A percentile compares a stretch with the other conserved stretches of the same genome.
Conservation (phyloP, 2,329 filamentous ascomycete genomes). For the Pseudonectria foliicola region DNA sequence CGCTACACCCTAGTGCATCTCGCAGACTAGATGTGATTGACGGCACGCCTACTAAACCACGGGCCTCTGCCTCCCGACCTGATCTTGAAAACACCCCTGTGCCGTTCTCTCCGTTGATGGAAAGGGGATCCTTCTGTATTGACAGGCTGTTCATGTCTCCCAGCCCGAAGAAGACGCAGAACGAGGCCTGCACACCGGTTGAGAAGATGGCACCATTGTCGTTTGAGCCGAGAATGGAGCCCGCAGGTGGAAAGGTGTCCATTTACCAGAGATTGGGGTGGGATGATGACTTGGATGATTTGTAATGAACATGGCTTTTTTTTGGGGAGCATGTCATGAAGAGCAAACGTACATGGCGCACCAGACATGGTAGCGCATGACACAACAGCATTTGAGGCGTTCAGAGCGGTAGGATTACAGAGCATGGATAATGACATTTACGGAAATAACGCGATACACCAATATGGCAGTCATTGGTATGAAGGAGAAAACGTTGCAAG, state of each 20-base stretch:
- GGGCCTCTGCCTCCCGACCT: slow-evolving; percentile 23
- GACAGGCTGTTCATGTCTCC: slow-evolving; percentile 10
- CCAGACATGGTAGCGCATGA: slow-evolving; percentile 11
- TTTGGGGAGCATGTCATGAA: slow-evolving; percentile 14
- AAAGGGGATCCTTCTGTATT: slow-evolving; percentile 14
- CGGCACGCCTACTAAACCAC: slow-evolving; percentile 25
- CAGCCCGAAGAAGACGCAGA: slow-evolving; percentile 10
- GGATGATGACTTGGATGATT: slow-evolving; percentile 49
- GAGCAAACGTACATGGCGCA: slow-evolving; percentile 14
- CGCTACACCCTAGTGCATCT: slow-evolving; percentile 23
- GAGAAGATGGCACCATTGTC: slow-evolving; percentile 12
- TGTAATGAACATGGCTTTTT: slow-evolving; percentile 26
- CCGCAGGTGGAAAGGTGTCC: slow-evolving; percentile 27
- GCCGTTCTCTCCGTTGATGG: slow-evolving; percentile 28
- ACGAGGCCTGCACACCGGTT: slow-evolving; percentile 19
- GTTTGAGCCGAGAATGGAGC: slow-evolving; percentile 10
- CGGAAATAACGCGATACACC: slow-evolving; percentile 14
- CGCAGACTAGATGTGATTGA: slow-evolving; percentile 23
- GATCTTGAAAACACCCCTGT: slow-evolving; percentile 21
- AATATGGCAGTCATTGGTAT: slow-evolving; percentile 5
- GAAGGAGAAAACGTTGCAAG: slow-evolving; percentile 1
- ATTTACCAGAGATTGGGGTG: slow-evolving; percentile 51
- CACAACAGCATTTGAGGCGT: slow-evolving; percentile 17
- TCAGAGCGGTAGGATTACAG: slow-evolving; percentile 11
- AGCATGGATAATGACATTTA: slow-evolving; percentile 17